Evolutionary conservation across 1,284 basidiomycete genomes (phyloP), one percentile per base, ranked within the genome.

Genomic region (Fomitopsis pinicola): DNA sequence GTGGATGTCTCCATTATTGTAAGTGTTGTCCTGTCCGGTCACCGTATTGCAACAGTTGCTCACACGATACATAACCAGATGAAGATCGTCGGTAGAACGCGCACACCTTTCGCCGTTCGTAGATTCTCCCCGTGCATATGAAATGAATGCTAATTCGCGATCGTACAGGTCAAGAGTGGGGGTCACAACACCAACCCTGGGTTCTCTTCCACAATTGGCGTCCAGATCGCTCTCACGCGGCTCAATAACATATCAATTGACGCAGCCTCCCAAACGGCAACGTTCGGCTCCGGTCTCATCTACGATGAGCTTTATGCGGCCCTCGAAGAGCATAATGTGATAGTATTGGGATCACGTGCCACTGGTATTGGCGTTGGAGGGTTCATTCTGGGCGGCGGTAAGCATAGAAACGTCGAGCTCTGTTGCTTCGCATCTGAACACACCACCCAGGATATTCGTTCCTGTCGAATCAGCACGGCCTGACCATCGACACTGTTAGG

Each of bases 121-220:
- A 4, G 8, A n/a, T 15, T 8, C n/a, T n/a, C 33, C 12, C 5
- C 2, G 19, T 22, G 12, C 5, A 36, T 33, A n/a, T n/a, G 15
- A 9, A 5, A 5, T 55, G 8, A 30, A 26, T 36, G 46, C 57
- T 36, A 40, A 9, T 33, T 8, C 4, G 5, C n/a, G n/a, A 4
- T 14, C 19, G 12, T 22, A n/a, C 59, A 80, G 76, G 72, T 83
- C 62, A 82, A 82, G 65, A 76, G 79, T 6, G 83, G 78, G 28
- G 82, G 82, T 0, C 82, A 83, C 65, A 64, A 77, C 0, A 69
- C 75, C 5, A 82, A 81, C 64, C 75, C 74, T 2, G 77, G 77
- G 3, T 82, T 81, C 69, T 82, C 80, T 17, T 84, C 83, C 0
- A 82, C 82, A 1, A 64, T 69, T 0, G 83, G 83, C n/a, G 76